Percentiles rank a stretch among this genome's conserved stretches.
phyloP scores from a whole-genome alignment of 2,329 filamentous ascomycete genomes.

The Xylariaceae sp. region DNA sequence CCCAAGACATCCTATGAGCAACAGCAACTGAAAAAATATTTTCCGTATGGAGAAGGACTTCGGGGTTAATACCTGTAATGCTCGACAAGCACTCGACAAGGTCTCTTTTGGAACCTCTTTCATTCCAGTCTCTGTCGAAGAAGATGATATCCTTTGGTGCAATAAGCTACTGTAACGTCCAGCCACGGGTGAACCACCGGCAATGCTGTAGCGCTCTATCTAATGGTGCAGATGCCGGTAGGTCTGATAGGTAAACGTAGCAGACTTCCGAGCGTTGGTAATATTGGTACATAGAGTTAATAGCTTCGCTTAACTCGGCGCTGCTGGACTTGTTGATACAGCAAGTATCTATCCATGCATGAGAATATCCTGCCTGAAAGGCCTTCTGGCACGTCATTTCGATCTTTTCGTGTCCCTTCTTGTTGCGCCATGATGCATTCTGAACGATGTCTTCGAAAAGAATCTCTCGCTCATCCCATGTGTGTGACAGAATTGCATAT shows the following conservation, averaged over 20 bases:
- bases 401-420: neutral
- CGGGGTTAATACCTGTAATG: neutral
- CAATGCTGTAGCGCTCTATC: too few species aligned
- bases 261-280: neutral
- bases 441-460: neutral
- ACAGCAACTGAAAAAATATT: neutral
- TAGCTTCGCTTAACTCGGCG: neutral
- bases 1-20: neutral
- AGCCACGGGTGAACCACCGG: too few species aligned
- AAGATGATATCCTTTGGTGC: neutral
- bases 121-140: neutral
- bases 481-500: conserved; percentile 1
- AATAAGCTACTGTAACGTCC: neutral
- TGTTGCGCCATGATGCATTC: neutral
- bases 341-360: neutral
- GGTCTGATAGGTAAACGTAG: neutral
- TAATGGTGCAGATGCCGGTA: too few species aligned
- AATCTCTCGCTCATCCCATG: neutral
- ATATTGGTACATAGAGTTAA: neutral
- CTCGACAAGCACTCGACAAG: neutral
- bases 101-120: neutral
- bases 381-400: neutral
- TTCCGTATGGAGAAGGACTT: neutral
- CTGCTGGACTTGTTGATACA: neutral
- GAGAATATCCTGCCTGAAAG: neutral